These are phyloP conservation scores for Aspergillus panamensis DNA, from an alignment of 495 filamentous ascomycete species.

Conservation along the genomic window DNA sequence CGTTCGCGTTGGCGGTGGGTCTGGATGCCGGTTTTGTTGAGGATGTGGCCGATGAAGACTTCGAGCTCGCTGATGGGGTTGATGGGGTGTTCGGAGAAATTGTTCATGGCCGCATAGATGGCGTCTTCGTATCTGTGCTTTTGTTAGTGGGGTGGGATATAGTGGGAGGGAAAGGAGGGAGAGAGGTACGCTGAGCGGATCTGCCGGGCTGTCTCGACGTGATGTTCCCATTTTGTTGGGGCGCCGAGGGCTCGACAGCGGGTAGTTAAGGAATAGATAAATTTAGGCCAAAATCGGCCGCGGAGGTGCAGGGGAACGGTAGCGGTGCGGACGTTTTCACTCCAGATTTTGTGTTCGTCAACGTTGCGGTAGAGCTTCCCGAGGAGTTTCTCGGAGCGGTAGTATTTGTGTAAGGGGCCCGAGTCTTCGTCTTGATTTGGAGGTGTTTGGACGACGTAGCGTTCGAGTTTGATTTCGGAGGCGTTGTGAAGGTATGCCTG, in stretches of 20 bases:
- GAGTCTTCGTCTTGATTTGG: slow-evolving; percentile 53
- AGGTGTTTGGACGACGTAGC: slow-evolving; percentile 3
- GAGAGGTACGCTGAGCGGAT: slow-evolving; percentile 51
- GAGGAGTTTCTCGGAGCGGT: slow-evolving; percentile 64
- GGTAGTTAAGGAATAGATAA: slow-evolving; percentile 41
- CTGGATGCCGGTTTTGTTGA: slow-evolving; percentile 59
- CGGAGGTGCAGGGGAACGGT: neutral
- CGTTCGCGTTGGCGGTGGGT: slow-evolving; percentile 60
- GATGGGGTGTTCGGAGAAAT: slow-evolving; percentile 54
- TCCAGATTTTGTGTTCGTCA: slow-evolving; percentile 67
- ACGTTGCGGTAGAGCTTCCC: slow-evolving; percentile 71
- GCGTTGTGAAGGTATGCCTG: slow-evolving; percentile 45
- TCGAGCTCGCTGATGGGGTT: slow-evolving; percentile 66
- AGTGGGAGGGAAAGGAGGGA: neutral
- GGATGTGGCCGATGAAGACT: slow-evolving; percentile 69
- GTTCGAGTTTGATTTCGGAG: slow-evolving; percentile 16
- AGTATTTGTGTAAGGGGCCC: slow-evolving; percentile 48
- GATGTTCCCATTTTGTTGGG: slow-evolving; percentile 45
- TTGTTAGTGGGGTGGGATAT: neutral
- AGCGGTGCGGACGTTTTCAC: slow-evolving; percentile 30
- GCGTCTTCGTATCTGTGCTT: slow-evolving; percentile 60
- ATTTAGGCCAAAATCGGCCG: slow-evolving; percentile 20
- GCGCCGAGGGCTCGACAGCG: slow-evolving; percentile 36
- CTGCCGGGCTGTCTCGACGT: slow-evolving; percentile 37
- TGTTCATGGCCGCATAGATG: slow-evolving; percentile 52